Evolutionary conservation across 2,329 filamentous ascomycete species (phyloP), one percentile per base, ranked within the genome.

Genomic region (Chlorencoelia australis): DNA sequence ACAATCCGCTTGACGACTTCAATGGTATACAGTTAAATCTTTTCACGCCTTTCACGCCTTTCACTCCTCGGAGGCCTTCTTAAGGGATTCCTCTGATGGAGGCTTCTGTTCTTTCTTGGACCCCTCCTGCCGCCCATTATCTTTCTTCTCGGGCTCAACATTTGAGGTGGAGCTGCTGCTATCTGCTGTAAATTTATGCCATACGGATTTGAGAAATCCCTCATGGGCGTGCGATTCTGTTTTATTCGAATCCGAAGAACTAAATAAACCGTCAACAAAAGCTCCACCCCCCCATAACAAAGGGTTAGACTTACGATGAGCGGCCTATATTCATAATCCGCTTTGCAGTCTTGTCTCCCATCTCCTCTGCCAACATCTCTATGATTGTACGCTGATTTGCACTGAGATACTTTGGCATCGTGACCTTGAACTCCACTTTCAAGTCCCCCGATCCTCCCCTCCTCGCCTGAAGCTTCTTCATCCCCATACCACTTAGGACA

Each of bases 341-440:
- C 65, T 85, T 91, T 21, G 91, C 91, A 18, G 75, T 85, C 66
- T 88, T 87, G 61, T 98, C 91, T 25, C 75, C 80, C 77, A 98
- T 82, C 65, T 98, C 91, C 52, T 98, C 88, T 5, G 91, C 91
- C 46, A 98, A 74, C 75, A 96, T 89, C 65, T 98, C 91, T 29
- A 94, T 65, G 41, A 98, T 82, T 1, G 85, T 93, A 36, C 91
- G 74, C 66, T 98, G 88, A 63, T 94, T 96, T 30, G 82, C 74
- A 37, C 74, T 86, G 46, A 98, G 69, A 54, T 89, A 95, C 64
- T 94, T 96, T 30, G 91, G 91, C 85, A 96, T 94, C 37, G 74
- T 67, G 30, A 98, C 84, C 59, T 86, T 86, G 71, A 94, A 98
- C 59, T 98, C 89, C 5, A 98, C 87, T 57, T 77, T 81, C 42